Evolutionary conservation across 805 yeast genomes (phyloP), one percentile per base, ranked within the genome.

Genomic region (Ogataea allantospora): DNA sequence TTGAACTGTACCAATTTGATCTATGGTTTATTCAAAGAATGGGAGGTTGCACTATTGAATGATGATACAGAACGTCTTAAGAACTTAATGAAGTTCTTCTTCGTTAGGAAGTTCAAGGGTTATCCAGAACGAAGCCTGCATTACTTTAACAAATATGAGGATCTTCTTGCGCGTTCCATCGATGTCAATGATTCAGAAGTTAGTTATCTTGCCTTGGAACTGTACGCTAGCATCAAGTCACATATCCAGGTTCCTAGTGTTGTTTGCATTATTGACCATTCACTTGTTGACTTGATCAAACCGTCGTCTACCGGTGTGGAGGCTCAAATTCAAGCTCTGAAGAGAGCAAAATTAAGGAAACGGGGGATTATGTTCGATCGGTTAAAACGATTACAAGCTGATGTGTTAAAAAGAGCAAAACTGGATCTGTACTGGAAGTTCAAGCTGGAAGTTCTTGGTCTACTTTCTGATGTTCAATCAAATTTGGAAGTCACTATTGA

Each of bases 261-360:
- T 23, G 70, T 73, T 13, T 82, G 88, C 45, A 42, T 78, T 5
- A 66, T 81, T 26, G 72, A 82, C 36, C 55, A 59, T 6, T 51
- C 55, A 43, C 48, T 61, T 32, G 52, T 75, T 21, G 71, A 70
- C 10, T 31, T 63, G 2, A 73, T 84, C 19, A 66, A 73, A 42
- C 91, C 91, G 0, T 80, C 82, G 0, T 89, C 80, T 50, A 2
- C 18, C 5, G 47, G 39, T 15, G 73, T 80, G 35, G 80, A 75
- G 32, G 45, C 70, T 19, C 86, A 83, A 52, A 72, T 84, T 18
- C 61, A 68, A 12, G 76, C 81, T 0, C 77, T 85, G 10, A 70
- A 65, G 28, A 43, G 64, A n/a, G 89, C 89, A 0, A 85, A 85
- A 48, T 75, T 73, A 14, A 65, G 60, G 35, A 85, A 83, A 55